Conservation (phyloP, 2,329 filamentous ascomycete species). For the Colletotrichum noveboracense region DNA sequence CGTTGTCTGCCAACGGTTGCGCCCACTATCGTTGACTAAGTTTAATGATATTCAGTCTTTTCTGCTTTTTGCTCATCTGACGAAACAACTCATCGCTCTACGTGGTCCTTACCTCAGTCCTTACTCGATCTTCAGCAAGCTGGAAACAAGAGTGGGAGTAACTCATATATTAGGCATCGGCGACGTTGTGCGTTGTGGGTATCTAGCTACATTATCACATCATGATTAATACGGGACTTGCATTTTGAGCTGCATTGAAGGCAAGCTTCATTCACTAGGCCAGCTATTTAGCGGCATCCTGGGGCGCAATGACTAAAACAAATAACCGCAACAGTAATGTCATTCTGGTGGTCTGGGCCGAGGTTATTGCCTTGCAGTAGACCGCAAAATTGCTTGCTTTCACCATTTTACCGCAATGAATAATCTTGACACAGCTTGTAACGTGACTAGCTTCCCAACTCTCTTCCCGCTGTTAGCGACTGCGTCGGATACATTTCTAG, state of each 20-base stretch:
- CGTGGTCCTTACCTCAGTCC: background rate
- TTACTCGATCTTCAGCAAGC: background rate
- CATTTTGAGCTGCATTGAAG: background rate
- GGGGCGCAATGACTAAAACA: background rate
- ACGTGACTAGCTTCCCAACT: background rate
- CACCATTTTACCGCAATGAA: background rate
- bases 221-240: background rate
- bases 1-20: background rate
- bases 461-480: background rate
- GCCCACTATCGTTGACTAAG: background rate
- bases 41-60: background rate
- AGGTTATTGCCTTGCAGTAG: background rate
- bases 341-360: background rate
- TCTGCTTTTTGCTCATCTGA: background rate
- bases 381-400: background rate
- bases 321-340: background rate
- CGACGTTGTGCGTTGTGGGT: background rate
- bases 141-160: background rate
- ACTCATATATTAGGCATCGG: background rate
- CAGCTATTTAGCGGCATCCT: background rate
- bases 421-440: background rate
- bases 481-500: background rate
- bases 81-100: background rate
- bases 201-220: background rate
- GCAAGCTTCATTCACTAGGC: background rate